Percentiles rank a stretch among this genome's conserved stretches.
Conservation (phyloP, 257 asterid genomes). For the Fraxinus americana region DNA sequence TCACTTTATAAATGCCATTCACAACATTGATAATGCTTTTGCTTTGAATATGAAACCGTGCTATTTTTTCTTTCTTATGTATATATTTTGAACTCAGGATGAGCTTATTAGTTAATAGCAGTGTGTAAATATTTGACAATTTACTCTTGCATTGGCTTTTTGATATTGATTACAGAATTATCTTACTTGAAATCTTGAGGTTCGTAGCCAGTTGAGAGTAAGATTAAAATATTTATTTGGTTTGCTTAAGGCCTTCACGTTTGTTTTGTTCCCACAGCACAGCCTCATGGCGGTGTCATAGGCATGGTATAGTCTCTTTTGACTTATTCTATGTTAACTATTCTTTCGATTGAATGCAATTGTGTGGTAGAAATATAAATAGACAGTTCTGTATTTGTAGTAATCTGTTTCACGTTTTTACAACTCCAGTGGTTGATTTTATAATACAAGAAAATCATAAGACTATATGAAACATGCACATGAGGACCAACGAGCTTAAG, state of each 20-base stretch:
- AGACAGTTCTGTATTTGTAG: background rate
- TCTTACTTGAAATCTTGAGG: background rate
- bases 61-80: background rate
- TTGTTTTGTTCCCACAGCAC: background rate
- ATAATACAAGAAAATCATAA: background rate
- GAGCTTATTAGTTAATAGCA: constrained; percentile 5
- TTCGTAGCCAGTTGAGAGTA: background rate
- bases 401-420: background rate
- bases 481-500: background rate
- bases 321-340: background rate
- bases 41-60: background rate
- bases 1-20: background rate
- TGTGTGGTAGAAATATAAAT: background rate
- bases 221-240: background rate
- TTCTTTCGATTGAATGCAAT: background rate
- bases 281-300: background rate
- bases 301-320: background rate
- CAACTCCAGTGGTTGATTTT: background rate
- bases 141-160: background rate
- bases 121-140: background rate
- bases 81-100: background rate
- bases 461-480: background rate
- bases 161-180: background rate
- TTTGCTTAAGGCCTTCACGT: background rate
- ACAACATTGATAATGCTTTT: background rate